Evolutionary conservation across 106 monocot species (phyloP).

Genomic region (Platanthera zijinensis): DNA sequence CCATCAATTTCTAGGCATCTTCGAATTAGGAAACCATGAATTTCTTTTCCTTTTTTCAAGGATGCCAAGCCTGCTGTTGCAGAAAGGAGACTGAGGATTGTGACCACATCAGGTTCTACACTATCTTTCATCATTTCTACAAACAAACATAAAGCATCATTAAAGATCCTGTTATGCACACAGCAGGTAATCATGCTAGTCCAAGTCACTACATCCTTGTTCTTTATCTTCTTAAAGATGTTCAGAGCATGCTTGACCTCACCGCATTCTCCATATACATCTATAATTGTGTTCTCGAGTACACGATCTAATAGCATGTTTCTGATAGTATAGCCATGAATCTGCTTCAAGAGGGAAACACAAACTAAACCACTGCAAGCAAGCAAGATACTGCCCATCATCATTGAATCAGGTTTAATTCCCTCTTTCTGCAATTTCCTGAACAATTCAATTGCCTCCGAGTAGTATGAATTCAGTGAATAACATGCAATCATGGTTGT

Average conservation of each 20-base stretch:
- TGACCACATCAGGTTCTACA: conserved; percentile 40
- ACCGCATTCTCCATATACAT: conserved; percentile 56
- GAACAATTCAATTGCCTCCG: conserved; percentile 43
- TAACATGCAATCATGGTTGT: conserved; percentile 43
- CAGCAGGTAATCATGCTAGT: conserved; percentile 66
- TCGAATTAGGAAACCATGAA: conserved; percentile 52
- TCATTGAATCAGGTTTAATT: conserved; percentile 42
- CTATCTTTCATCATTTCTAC: conserved; percentile 23
- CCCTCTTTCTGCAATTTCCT: conserved; percentile 29
- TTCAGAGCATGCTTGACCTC: conserved; percentile 26
- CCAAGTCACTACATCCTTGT: conserved; percentile 65
- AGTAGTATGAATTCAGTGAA: conserved; percentile 31
- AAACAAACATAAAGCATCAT: conserved; percentile 47
- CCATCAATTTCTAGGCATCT: conserved; percentile 21
- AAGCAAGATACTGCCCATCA: conserved; percentile 50
- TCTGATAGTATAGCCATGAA: conserved; percentile 48
- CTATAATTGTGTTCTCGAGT: conserved; percentile 54
- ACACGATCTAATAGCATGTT: conserved; percentile 37
- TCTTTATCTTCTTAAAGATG: conserved; percentile 29
- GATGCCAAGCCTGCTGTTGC: conserved; percentile 41
- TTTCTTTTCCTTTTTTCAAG: conserved; percentile 57
- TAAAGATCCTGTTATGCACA: conserved; percentile 22
- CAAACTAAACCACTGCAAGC: conserved; percentile 37
- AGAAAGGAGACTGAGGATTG: conserved; percentile 37
- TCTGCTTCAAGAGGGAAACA: conserved; percentile 34